phyloP scores from a whole-genome alignment of 1,284 basidiomycete species.

The Fomitopsis betulina region DNA sequence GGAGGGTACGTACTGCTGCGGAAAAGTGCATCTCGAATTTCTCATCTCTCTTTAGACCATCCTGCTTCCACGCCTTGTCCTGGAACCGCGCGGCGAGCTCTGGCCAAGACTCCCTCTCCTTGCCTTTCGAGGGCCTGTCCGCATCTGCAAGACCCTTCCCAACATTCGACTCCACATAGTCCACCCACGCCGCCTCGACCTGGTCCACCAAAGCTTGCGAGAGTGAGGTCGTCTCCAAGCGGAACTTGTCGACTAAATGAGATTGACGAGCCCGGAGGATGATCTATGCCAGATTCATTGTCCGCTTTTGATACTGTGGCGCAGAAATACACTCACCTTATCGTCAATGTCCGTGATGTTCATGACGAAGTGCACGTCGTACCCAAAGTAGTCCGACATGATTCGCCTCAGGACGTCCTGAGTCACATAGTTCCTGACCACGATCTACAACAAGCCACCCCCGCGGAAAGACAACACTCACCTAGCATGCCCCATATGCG shows the following conservation, averaged over 20 bases:
- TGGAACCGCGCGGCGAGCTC: slow-evolving; percentile 44
- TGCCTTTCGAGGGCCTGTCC: slow-evolving; percentile 42
- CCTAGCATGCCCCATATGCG: slow-evolving; percentile 99
- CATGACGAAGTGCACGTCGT: slow-evolving; percentile 98
- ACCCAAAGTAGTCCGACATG: slow-evolving; percentile 94
- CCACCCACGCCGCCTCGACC: slow-evolving; percentile 60
- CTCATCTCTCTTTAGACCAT: slow-evolving; percentile 75
- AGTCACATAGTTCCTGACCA: slow-evolving; percentile 86
- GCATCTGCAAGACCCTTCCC: slow-evolving; percentile 49
- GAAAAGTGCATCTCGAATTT: slow-evolving; percentile 88
- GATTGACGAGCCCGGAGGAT: slow-evolving; percentile 87
- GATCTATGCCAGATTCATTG: slow-evolving; percentile 50
- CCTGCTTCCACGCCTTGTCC: slow-evolving; percentile 63
- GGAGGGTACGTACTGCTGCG: slow-evolving; percentile 54
- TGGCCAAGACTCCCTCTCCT: slow-evolving; percentile 51
- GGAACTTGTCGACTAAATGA: slow-evolving; percentile 71
- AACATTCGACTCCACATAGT: slow-evolving; percentile 59
- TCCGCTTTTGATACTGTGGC: slow-evolving; percentile 1
- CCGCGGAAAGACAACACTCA: slow-evolving; percentile 29
- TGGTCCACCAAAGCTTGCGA: slow-evolving; percentile 55
- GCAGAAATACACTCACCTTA: slow-evolving; percentile 67
- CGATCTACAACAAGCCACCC: neutral
- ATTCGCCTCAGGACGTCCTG: slow-evolving; percentile 95
- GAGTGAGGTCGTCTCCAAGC: slow-evolving; percentile 50
- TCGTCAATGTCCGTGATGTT: slow-evolving; percentile 99